Base-by-base conservation (phyloP, 179 eudicot species). In the Beta lomatogona region DNA sequence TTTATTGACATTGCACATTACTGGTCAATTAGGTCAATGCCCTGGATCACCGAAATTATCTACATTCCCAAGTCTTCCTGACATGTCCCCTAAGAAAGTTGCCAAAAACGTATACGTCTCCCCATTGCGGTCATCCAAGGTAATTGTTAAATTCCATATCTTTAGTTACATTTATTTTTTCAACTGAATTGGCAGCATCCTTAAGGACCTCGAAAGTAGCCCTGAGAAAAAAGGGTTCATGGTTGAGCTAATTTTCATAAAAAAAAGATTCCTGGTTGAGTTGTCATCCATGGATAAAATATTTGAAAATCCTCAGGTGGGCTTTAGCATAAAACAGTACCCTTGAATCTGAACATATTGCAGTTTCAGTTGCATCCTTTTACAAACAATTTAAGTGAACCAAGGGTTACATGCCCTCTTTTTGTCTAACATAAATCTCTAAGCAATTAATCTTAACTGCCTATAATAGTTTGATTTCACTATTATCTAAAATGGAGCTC, bases 71-170 rank as follows among this genome's bases (percentile, higher is more conserved):
- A 92, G 88, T 82, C 94, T 97, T 71, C 99, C 99, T 60, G 98
- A 97, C 77, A 94, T 94, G 98, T 97, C 99, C 44, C 98, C 99
- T 4, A 97, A 92, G 89, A 97, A 97, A 80, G 97, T 97, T 45
- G 93, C 97, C 36, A 88, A 93, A 71, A 97, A 97, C 85, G 95
- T 97, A 44, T 97, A 94, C 25, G 98, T 97, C 71, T 94, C 98
- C 60, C 99, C 99, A 12, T 86, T 97, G 85, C 89, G 98, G 73
- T 93, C 98, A 71, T 91, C 98, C 12, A 97, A 97, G 99, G 99
- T 97, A 89, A 61, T 55, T 46, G 4, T 50, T 72, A 11, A 46
- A n/a, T 22, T 76, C 55, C 68, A 36, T 60, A 28, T 57, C 41
- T 48, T 73, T 36, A 60, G 68, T 21, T 21, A 10, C 11, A 13